These are phyloP conservation scores for Nidula niveotomentosa DNA, from an alignment of 1,284 basidiomycete genomes.

Conservation along the genomic window DNA sequence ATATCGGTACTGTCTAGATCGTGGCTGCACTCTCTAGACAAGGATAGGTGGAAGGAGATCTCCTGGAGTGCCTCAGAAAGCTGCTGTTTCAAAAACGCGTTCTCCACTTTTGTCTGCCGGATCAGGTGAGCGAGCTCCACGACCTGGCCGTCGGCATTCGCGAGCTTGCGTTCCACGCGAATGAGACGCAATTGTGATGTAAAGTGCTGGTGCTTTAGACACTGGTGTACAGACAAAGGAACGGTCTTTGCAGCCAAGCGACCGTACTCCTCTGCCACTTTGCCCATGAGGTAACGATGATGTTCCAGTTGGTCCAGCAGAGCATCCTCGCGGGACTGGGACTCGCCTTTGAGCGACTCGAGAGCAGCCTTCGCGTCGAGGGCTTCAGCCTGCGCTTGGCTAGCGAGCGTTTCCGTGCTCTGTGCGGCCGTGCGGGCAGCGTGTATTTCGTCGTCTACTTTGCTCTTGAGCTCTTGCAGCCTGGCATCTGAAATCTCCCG, in stretches of 20 bases:
- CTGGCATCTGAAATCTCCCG: constrained; percentile 44
- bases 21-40: too few species aligned
- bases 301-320: constrained; percentile 51
- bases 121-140: constrained; percentile 62
- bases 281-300: constrained; percentile 39
- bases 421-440: constrained; percentile 31
- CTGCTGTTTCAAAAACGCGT: constrained; percentile 37
- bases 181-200: constrained; percentile 41
- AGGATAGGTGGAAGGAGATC: constrained; percentile 3
- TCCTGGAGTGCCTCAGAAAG: constrained; percentile 34
- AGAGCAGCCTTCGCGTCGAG: constrained; percentile 26
- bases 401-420: constrained; percentile 34
- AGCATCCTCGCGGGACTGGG: constrained; percentile 36
- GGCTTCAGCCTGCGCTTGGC: constrained; percentile 32
- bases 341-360: constrained; percentile 16
- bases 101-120: constrained; percentile 55
- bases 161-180: constrained; percentile 65
- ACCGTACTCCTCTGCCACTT: constrained; percentile 59
- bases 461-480: constrained; percentile 40
- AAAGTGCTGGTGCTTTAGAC: constrained; percentile 41
- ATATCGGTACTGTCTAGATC: too few species aligned
- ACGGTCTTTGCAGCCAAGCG: constrained; percentile 53
- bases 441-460: constrained; percentile 39
- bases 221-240: constrained; percentile 33
- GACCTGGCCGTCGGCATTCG: constrained; percentile 67